These are phyloP conservation scores for Clavariopsis aquatica DNA, from an alignment of 495 filamentous ascomycete species.

Conservation along the genomic window DNA sequence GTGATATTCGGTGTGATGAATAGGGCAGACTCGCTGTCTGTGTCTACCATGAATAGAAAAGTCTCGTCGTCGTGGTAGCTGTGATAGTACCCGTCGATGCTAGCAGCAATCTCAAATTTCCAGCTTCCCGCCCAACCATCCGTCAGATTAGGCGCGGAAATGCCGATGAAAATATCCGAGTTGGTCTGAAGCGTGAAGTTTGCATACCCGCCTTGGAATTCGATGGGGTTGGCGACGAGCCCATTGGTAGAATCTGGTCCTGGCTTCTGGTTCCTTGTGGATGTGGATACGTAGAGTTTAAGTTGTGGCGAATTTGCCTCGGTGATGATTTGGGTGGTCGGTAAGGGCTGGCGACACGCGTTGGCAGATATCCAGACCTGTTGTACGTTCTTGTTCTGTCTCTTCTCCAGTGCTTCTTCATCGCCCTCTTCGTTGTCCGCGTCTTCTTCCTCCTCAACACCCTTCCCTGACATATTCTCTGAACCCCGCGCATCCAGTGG, in stretches of 20 bases:
- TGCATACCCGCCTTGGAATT: conserved; percentile 62
- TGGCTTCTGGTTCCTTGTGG: conserved; percentile 63
- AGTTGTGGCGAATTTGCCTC: conserved; percentile 64
- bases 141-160: conserved; percentile 66
- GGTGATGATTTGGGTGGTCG: conserved; percentile 43
- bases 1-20: conserved; percentile 73
- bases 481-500: background rate
- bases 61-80: conserved; percentile 51
- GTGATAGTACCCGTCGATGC: conserved; percentile 73
- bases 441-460: background rate
- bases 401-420: conserved; percentile 19
- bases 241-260: conserved; percentile 55
- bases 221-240: conserved; percentile 47
- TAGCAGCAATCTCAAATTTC: conserved; percentile 79
- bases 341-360: conserved; percentile 70
- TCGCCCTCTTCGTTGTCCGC: conserved; percentile 11
- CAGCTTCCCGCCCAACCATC: conserved; percentile 60
- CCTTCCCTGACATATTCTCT: conserved; percentile 11
- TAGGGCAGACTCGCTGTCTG: conserved; percentile 73
- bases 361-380: conserved; percentile 75
- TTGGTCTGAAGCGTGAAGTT: conserved; percentile 56
- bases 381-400: conserved; percentile 24
- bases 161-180: conserved; percentile 69
- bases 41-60: conserved; percentile 73
- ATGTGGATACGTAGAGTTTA: conserved; percentile 73